These are phyloP conservation scores for Leccinum rimulosum DNA, from an alignment of 768 basidiomycete genomes.

Conservation along the genomic window DNA sequence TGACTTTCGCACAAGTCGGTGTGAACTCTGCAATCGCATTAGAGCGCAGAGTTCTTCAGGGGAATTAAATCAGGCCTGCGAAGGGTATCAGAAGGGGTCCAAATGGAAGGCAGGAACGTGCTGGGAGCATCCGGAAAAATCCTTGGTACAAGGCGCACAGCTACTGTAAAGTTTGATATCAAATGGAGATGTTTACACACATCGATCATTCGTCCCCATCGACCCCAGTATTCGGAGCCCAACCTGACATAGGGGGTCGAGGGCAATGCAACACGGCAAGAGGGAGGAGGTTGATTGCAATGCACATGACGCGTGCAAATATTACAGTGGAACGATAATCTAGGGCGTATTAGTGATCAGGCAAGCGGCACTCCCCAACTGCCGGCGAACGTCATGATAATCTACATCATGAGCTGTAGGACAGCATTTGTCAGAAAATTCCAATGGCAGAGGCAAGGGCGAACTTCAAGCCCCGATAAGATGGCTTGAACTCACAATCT, in stretches of 20 bases:
- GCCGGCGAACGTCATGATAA: constrained; percentile 86
- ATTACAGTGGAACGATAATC: constrained; percentile 5
- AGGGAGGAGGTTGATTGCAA: constrained; percentile 1
- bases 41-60: constrained; percentile 1
- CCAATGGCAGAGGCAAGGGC: not conserved
- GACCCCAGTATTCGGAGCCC: constrained; percentile 9
- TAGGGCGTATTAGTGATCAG: constrained; percentile 41
- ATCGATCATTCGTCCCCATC: constrained; percentile 10
- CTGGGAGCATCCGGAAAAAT: not conserved
- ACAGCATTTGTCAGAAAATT: constrained; percentile 13
- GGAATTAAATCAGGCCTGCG: constrained; percentile 7
- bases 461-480: constrained; percentile 7
- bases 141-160: constrained; percentile 5
- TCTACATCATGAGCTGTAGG: constrained; percentile 93
- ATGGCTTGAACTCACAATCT: constrained; percentile 69
- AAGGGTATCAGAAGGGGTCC: constrained; percentile 7
- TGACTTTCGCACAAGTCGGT: constrained; percentile 10
- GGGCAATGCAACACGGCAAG: constrained; percentile 3
- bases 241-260: constrained; percentile 11
- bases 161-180: constrained; percentile 17
- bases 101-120: constrained; percentile 11
- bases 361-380: constrained; percentile 78
- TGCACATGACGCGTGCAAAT: constrained; percentile 6
- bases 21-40: constrained; percentile 1
- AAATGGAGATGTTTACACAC: constrained; percentile 18